phyloP scores from a whole-genome alignment of 768 basidiomycete genomes.

The Lactarius akahatsu region DNA sequence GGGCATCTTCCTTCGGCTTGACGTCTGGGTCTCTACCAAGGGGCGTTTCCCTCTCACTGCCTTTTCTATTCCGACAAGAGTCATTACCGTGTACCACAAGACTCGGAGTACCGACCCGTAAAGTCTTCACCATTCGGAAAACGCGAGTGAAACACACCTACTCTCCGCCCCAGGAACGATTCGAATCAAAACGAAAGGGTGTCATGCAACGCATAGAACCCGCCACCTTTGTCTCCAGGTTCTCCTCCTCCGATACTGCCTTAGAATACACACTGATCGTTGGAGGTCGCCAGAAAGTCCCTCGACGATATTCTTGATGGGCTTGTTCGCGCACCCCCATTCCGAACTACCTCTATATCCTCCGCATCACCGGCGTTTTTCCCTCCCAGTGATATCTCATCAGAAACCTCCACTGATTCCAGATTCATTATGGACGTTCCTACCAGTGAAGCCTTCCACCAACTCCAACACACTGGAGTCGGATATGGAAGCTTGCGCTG shows the following conservation, averaged over 20 bases:
- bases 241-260: background rate
- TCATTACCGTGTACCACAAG: background rate
- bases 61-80: background rate
- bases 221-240: constrained; percentile 9
- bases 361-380: constrained; percentile 7
- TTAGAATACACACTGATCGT: background rate
- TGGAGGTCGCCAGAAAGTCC: constrained; percentile 3
- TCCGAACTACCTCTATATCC: background rate
- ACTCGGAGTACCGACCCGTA: background rate
- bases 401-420: constrained; percentile 17
- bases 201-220: constrained; percentile 5
- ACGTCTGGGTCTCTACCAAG: constrained; percentile 4
- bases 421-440: constrained; percentile 6
- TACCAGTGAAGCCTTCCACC: background rate
- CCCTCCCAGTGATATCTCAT: constrained; percentile 17
- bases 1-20: background rate
- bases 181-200: background rate
- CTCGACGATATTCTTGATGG: constrained; percentile 7
- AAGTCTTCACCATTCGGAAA: background rate
- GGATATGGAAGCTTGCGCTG: background rate
- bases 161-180: background rate
- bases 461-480: constrained; percentile 16
- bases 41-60: background rate
- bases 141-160: background rate
- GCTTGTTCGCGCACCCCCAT: background rate